A percentile compares a stretch with the other conserved stretches of the same genome.
Evolutionary conservation across 768 basidiomycete genomes (phyloP).

Genomic region (Suillus cothurnatus): DNA sequence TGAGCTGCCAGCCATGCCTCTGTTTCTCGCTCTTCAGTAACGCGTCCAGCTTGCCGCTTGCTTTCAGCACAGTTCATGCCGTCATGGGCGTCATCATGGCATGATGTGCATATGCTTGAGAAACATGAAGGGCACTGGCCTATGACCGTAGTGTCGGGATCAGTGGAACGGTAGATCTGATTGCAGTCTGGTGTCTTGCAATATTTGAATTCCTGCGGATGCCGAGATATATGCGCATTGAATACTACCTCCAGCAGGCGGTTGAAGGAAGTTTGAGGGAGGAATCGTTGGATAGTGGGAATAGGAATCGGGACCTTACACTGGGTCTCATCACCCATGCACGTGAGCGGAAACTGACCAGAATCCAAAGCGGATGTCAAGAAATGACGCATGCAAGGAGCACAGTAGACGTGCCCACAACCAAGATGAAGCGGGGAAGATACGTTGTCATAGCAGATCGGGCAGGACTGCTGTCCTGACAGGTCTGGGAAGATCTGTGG

Average conservation of each 20-base stretch:
- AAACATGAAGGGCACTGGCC: constrained; percentile 74
- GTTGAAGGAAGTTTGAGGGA: constrained; percentile 55
- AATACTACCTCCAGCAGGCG: constrained; percentile 58
- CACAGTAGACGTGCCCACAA: constrained; percentile 73
- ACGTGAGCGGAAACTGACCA: constrained; percentile 64
- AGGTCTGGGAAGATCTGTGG: neutral
- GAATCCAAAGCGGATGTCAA: constrained; percentile 56
- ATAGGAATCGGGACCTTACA: constrained; percentile 61
- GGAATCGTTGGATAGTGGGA: constrained; percentile 47
- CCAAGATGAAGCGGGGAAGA: constrained; percentile 49
- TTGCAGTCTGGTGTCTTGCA: constrained; percentile 81
- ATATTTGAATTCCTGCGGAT: constrained; percentile 62
- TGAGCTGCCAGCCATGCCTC: constrained; percentile 59
- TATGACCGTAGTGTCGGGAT: constrained; percentile 35
- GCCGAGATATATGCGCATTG: constrained; percentile 55
- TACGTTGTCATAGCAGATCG: constrained; percentile 52
- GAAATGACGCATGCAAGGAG: constrained; percentile 58
- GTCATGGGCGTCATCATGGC: constrained; percentile 63
- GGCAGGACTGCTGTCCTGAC: constrained; percentile 38
- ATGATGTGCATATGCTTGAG: constrained; percentile 62
- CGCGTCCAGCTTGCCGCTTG: constrained; percentile 28
- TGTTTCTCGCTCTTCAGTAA: constrained; percentile 52
- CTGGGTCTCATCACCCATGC: constrained; percentile 63
- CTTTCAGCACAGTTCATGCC: constrained; percentile 58
- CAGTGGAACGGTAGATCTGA: constrained; percentile 64